Evolutionary conservation across 106 monocot species (phyloP).

Genomic region (Dioscorea zingiberensis): DNA sequence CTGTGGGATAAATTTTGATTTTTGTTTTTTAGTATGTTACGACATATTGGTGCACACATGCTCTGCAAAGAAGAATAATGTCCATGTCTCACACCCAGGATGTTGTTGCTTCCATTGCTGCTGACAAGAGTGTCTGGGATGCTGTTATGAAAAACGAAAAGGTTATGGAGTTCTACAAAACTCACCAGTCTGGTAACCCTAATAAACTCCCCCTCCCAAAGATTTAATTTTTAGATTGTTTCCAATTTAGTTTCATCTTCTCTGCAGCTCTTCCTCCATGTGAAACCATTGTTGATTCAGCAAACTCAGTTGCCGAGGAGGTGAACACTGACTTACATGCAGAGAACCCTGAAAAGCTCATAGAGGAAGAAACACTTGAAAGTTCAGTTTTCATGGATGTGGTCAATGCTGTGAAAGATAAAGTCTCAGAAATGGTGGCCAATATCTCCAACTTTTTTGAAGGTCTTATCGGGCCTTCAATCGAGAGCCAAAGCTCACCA

Average conservation of each 20-base stretch:
- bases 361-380: neutral
- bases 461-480: slow-evolving; percentile 3
- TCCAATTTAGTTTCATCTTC: neutral
- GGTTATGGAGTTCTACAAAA: slow-evolving; percentile 15
- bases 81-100: neutral
- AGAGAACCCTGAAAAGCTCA: neutral
- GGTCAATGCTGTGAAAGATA: neutral
- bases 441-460: slow-evolving; percentile 5
- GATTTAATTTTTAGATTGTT: neutral
- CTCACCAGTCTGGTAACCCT: neutral
- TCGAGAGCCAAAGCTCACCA: neutral
- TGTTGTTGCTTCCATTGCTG: slow-evolving; percentile 17
- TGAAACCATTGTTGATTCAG: neutral
- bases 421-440: slow-evolving; percentile 6
- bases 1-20: neutral
- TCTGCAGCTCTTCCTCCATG: neutral
- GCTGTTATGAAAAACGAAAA: slow-evolving; percentile 18
- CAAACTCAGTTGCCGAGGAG: too few relatives aligned
- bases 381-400: neutral
- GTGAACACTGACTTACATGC: neutral
- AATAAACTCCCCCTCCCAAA: neutral
- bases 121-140: slow-evolving; percentile 23
- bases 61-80: neutral
- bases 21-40: neutral
- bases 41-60: neutral